Percentiles rank a stretch among this genome's conserved stretches.
phyloP scores from a whole-genome alignment of 257 asterid species.

The Jasminum sambac region DNA sequence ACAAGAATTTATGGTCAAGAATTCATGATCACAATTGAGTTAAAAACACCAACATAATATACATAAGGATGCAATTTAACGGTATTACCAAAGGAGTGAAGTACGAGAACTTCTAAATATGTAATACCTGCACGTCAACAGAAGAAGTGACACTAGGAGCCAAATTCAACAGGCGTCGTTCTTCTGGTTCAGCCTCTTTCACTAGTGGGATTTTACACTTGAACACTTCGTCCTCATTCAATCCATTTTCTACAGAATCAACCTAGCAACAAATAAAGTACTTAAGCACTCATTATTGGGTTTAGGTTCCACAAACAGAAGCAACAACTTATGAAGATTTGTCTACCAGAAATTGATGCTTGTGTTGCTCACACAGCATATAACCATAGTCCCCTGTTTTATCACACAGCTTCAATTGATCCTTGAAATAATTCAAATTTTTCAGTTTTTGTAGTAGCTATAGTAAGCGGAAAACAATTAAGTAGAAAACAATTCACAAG shows the following conservation, averaged over 20 bases:
- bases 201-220: constrained; percentile 31
- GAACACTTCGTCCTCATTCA: constrained; percentile 42
- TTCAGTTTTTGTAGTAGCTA: no score
- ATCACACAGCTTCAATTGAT: constrained; percentile 44
- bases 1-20: no score
- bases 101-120: no score
- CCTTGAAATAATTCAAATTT: constrained; percentile 62
- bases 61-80: no score
- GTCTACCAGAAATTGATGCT: constrained; percentile 39
- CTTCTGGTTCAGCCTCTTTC: constrained; percentile 61
- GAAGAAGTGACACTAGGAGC: constrained; percentile 80
- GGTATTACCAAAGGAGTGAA: no score
- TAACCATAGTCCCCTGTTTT: constrained; percentile 31
- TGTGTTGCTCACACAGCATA: constrained; percentile 39
- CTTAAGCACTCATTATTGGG: neutral
- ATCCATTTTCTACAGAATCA: constrained; percentile 32
- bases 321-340: no score
- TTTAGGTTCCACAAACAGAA: neutral
- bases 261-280: constrained; percentile 31
- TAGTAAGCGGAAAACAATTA: no score
- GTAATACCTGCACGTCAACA: constrained; percentile 59
- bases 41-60: no score
- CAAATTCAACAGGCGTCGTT: constrained; percentile 93
- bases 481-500: no score
- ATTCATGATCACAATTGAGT: no score